Conservation (phyloP, 352 stramenopile genomes). For the Phytophthora pinifolia region DNA sequence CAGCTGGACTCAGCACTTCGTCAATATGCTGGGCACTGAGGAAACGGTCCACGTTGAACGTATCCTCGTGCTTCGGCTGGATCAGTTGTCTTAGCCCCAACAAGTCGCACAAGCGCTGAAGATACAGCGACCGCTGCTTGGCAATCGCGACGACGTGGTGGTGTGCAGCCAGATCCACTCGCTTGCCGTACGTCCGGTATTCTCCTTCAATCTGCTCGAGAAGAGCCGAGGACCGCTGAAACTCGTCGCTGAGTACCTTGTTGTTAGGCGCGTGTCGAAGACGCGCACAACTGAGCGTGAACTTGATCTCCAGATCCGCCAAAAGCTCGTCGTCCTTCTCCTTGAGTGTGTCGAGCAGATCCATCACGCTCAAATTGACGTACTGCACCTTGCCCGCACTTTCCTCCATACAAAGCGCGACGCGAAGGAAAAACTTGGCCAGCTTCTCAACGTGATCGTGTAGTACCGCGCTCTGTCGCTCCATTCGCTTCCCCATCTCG, state of each 20-base stretch:
- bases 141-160: constrained; percentile 57
- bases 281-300: constrained; percentile 43
- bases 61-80: constrained; percentile 2
- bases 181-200: constrained; percentile 76
- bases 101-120: constrained; percentile 40
- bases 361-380: constrained; percentile 68
- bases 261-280: constrained; percentile 79
- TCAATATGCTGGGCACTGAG: constrained; percentile 57
- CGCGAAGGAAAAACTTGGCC: constrained; percentile 59
- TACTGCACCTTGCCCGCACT: constrained; percentile 56
- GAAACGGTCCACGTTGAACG: constrained; percentile 49
- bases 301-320: constrained; percentile 46
- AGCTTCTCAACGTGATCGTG: constrained; percentile 62
- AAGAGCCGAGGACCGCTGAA: constrained; percentile 48
- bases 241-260: constrained; percentile 53
- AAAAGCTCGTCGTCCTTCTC: constrained; percentile 61
- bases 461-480: constrained; percentile 54
- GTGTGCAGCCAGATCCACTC: constrained; percentile 38
- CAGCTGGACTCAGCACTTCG: constrained; percentile 24
- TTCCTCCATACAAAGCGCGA: constrained; percentile 58
- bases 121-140: constrained; percentile 49
- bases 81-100: constrained; percentile 42
- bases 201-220: constrained; percentile 70
- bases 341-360: constrained; percentile 76
- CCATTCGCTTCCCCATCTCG: constrained; percentile 52